Base-by-base conservation (phyloP, 1,139 yeast species). In the Yarrowia galli region DNA sequence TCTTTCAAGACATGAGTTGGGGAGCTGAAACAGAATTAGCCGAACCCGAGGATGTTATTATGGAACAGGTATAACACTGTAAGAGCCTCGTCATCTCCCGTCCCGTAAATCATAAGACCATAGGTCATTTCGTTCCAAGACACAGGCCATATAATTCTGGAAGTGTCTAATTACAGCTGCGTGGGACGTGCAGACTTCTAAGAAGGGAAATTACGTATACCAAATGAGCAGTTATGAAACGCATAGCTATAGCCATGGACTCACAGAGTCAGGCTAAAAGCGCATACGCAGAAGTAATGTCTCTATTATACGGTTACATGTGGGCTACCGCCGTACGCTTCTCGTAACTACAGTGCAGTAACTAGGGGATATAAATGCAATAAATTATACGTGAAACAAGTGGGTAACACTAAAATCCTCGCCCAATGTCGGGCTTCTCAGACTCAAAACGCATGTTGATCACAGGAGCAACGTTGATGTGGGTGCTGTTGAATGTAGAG, bases 371-470 rank as follows among this genome's bases (percentile, higher is more conserved):
- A 22, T 5, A 28, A 51, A 53, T 53, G 60, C 60, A 53, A 53
- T 53, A 53, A 53, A 53, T 53, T 53, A 53, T 53, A 38, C 18
- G 56, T 49, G 58, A 35, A 35, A 36, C 53, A 15, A 35, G 3
- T 20, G 15, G 28, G 51, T 46, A 49, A 28, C 28, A 35, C 60
- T 58, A 58, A 20, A 43, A 58, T n/a, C 64, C 64, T 12, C 64
- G 51, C 20, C 42, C 51, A 32, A 58, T 58, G 40, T 58, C 28
- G 32, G 64, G 64, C 40, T 43, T 42, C 15, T 58, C 64, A 5
- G 64, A 58, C 49, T 58, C 64, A 16, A 58, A 58, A 20, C 64
- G 64, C 64, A 58, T 58, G 64, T 58, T 58, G 42, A 58, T 58
- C 13, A 58, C 51, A 5, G 64, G 64, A 2, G 64, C 64, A 6